These are phyloP conservation scores for Cercospora sp. DNA, from an alignment of 2,329 filamentous ascomycete genomes.

Conservation along the genomic window DNA sequence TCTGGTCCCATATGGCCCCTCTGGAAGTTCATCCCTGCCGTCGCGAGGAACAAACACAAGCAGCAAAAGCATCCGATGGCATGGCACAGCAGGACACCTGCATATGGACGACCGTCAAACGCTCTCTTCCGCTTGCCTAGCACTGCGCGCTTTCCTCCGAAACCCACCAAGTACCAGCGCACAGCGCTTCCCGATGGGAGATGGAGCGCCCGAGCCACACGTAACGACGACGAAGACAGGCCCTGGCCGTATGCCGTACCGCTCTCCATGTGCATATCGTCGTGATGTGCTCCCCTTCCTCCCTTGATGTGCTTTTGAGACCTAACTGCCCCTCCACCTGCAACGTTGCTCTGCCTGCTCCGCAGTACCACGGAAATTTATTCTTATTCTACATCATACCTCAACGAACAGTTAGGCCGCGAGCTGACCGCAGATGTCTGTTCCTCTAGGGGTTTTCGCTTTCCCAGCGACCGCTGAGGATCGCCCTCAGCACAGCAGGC, in stretches of 20 bases:
- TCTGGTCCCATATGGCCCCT: not conserved
- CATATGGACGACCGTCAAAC: constrained; percentile 28
- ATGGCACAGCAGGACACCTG: constrained; percentile 29
- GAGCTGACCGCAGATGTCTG: constrained; percentile 32
- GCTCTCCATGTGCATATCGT: constrained; percentile 8
- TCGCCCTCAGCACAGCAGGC: constrained; percentile 16
- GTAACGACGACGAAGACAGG: constrained; percentile 13
- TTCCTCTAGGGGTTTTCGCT: constrained; percentile 29
- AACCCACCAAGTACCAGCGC: constrained; percentile 18
- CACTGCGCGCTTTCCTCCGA: constrained; percentile 13
- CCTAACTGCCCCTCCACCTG: constrained; percentile 8
- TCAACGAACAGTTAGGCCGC: constrained; percentile 25
- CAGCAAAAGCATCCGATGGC: constrained; percentile 26
- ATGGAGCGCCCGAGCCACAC: constrained; percentile 17
- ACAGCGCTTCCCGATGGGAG: constrained; percentile 11
- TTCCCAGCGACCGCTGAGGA: constrained; percentile 27
- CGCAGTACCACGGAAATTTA: constrained; percentile 21
- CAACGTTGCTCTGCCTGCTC: constrained; percentile 18
- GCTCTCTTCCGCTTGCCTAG: constrained; percentile 17
- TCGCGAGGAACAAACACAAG: constrained; percentile 29
- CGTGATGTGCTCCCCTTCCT: constrained; percentile 12
- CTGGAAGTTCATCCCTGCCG: constrained; percentile 17
- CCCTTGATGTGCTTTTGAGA: constrained; percentile 16
- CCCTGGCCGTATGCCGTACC: constrained; percentile 8
- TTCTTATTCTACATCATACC: constrained; percentile 22